Evolutionary conservation across 208 protist species (phyloP).

Genomic region (Acanthamoeba rhysodes): DNA sequence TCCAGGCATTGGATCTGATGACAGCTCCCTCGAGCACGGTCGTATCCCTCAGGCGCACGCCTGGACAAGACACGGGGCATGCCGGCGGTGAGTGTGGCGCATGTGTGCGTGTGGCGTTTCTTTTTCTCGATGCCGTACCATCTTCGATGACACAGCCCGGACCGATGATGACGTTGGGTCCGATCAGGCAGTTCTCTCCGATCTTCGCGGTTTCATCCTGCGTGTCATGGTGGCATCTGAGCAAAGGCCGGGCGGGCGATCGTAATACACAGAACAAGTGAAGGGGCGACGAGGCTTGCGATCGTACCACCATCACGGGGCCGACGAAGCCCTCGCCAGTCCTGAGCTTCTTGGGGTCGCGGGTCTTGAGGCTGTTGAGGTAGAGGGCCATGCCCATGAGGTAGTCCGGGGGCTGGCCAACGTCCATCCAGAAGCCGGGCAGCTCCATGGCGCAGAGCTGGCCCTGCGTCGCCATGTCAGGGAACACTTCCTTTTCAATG

Average conservation of each 20-base stretch:
- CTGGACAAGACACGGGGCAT: not conserved
- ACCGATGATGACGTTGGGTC: constrained; percentile 97
- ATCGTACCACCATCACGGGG: constrained; percentile 54
- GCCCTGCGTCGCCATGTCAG: constrained; percentile 93
- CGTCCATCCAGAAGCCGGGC: constrained; percentile 98
- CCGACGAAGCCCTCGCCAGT: constrained; percentile 69
- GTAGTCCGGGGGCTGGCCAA: constrained; percentile 97
- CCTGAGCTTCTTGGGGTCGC: constrained; percentile 58
- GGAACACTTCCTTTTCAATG: constrained; percentile 98
- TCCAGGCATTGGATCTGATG: constrained; percentile 92
- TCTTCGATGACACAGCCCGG: constrained; percentile 95
- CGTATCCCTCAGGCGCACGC: constrained; percentile 92
- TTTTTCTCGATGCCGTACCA: constrained; percentile 55
- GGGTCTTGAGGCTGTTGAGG: constrained; percentile 88
- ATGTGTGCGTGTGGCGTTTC: not conserved
- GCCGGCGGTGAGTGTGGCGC: not conserved
- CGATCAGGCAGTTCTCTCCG: constrained; percentile 95
- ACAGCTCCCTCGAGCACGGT: constrained; percentile 93
- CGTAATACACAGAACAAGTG: not conserved
- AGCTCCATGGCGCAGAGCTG: constrained; percentile 97
- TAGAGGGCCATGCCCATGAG: constrained; percentile 94
- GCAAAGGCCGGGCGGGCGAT: no score
- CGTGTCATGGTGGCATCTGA: no score
- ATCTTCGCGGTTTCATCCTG: constrained; percentile 94
- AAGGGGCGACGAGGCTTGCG: not conserved